Conservation (phyloP, 345 rosid species). For the Eucalyptus grandis region DNA sequence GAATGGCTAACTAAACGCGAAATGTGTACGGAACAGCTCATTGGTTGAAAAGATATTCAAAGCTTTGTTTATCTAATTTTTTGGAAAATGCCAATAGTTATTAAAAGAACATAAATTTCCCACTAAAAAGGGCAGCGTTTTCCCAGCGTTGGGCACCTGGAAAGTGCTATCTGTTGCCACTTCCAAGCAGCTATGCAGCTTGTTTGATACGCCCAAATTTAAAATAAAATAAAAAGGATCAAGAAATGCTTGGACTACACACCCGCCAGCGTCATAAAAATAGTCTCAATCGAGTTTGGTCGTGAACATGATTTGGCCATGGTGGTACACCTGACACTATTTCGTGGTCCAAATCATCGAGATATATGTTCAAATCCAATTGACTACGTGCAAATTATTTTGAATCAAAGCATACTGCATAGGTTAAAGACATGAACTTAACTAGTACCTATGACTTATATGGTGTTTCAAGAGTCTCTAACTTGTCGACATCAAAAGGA, state of each 20-base stretch:
- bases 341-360: background rate
- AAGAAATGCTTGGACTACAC: background rate
- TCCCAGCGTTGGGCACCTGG: background rate
- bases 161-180: background rate
- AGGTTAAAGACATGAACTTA: background rate
- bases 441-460: background rate
- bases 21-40: background rate
- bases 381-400: background rate
- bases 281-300: background rate
- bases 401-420: background rate
- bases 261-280: background rate
- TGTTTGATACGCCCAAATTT: background rate
- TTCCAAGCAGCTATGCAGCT: background rate
- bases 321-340: background rate
- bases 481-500: background rate
- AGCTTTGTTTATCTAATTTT: background rate
- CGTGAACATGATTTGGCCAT: background rate
- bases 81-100: background rate
- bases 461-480: background rate
- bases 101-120: background rate
- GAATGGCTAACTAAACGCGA: background rate
- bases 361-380: background rate
- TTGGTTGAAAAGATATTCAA: background rate
- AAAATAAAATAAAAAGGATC: background rate
- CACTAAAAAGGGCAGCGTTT: background rate